Percentiles rank a stretch among this genome's conserved stretches.
Evolutionary conservation across 2,329 filamentous ascomycete genomes (phyloP).

Genomic region (Coniella vitis): DNA sequence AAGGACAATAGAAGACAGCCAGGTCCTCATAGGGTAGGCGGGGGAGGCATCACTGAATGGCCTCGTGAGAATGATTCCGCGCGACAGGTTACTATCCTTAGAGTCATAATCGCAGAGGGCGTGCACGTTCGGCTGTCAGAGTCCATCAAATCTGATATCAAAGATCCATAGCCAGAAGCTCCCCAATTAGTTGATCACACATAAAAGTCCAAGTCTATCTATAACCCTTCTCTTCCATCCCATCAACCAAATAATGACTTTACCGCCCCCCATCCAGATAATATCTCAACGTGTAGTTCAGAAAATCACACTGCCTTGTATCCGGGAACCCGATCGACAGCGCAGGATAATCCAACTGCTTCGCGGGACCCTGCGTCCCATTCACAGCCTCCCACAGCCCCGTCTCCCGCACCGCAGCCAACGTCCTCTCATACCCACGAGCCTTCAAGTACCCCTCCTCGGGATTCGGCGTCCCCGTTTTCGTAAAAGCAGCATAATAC

Average conservation of each 20-base stretch:
- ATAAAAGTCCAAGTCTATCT: too few species aligned
- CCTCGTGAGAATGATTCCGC: too few species aligned
- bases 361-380: conserved; percentile 3
- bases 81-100: too few species aligned
- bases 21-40: too few species aligned
- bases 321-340: conserved; percentile 7
- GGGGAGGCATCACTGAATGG: too few species aligned
- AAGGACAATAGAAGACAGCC: too few species aligned
- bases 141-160: too few species aligned
- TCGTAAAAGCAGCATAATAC: conserved; percentile 10
- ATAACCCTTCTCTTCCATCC: too few species aligned
- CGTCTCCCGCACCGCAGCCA: conserved; percentile 4
- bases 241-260: neutral
- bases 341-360: conserved; percentile 9
- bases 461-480: conserved; percentile 10
- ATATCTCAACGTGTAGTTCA: conserved; percentile 10
- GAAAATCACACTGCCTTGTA: conserved; percentile 5
- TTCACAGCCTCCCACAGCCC: conserved; percentile 8
- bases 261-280: conserved; percentile 9
- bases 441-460: conserved; percentile 2
- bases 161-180: too few species aligned
- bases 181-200: too few species aligned
- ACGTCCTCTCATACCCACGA: conserved; percentile 4
- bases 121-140: too few species aligned
- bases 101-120: too few species aligned